Evolutionary conservation across 2,329 filamentous ascomycete genomes (phyloP).

Genomic region (Tolypocladium inflatum): DNA sequence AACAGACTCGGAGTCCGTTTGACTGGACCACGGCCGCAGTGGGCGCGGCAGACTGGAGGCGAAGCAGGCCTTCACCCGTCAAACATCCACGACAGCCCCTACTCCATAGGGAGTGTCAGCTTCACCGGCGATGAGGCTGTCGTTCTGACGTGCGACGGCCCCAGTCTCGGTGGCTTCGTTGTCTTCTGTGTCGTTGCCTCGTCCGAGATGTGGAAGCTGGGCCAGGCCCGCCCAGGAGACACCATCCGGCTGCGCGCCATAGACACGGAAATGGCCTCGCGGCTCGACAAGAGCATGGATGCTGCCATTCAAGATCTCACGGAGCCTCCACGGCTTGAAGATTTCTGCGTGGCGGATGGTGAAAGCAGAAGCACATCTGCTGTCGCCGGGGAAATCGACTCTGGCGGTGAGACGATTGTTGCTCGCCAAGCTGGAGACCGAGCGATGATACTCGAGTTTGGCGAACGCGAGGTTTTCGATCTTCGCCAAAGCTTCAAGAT

Average conservation of each 20-base stretch:
- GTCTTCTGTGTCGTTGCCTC: slow-evolving; percentile 26
- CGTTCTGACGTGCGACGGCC: slow-evolving; percentile 27
- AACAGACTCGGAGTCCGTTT: slow-evolving; percentile 29
- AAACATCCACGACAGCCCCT: slow-evolving; percentile 30
- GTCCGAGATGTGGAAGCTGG: slow-evolving; percentile 32
- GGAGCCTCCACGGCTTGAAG: not conserved
- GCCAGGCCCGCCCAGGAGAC: slow-evolving; percentile 29
- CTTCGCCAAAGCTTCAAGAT: slow-evolving; percentile 22
- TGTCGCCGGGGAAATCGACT: slow-evolving; percentile 5
- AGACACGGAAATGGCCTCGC: slow-evolving; percentile 12
- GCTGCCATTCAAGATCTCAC: slow-evolving; percentile 12
- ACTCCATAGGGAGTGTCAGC: slow-evolving; percentile 30
- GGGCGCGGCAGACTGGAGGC: slow-evolving; percentile 26
- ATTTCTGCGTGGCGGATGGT: not conserved
- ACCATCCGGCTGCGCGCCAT: slow-evolving; percentile 22
- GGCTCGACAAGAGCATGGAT: slow-evolving; percentile 12
- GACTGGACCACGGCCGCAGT: slow-evolving; percentile 24
- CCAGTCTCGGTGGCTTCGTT: slow-evolving; percentile 31
- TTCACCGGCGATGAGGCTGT: slow-evolving; percentile 33
- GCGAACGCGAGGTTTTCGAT: slow-evolving; percentile 16
- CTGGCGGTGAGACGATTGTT: slow-evolving; percentile 7
- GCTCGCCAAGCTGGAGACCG: slow-evolving; percentile 22
- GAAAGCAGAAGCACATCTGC: not conserved
- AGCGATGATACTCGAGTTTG: slow-evolving; percentile 24
- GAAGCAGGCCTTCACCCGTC: slow-evolving; percentile 29